These are phyloP conservation scores for Saturnispora mendoncae DNA, from an alignment of 805 yeast genomes.

Conservation along the genomic window DNA sequence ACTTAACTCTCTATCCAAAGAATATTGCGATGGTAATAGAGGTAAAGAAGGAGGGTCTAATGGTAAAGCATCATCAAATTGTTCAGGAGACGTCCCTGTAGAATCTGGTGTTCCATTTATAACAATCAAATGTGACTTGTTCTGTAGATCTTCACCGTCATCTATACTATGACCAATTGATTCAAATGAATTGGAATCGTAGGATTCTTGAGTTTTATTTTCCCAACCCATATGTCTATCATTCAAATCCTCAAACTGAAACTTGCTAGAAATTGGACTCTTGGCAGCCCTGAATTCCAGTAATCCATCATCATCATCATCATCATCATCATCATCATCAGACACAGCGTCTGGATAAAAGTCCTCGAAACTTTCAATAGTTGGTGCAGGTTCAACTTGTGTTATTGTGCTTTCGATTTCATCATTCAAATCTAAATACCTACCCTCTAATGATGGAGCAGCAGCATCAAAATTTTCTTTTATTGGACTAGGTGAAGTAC, in stretches of 20 bases:
- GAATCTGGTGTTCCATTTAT: slow-evolving; percentile 9
- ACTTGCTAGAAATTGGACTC: slow-evolving; percentile 3
- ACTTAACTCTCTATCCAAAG: background rate
- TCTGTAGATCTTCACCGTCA: background rate
- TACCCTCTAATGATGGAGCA: background rate
- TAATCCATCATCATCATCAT: slow-evolving; percentile 7
- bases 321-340: slow-evolving; percentile 5
- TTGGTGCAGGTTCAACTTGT: background rate
- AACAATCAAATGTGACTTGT: slow-evolving; percentile 6
- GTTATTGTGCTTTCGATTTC: slow-evolving; percentile 13
- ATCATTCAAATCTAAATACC: slow-evolving; percentile 12
- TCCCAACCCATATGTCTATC: slow-evolving; percentile 2
- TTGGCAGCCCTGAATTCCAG: slow-evolving; percentile 12
- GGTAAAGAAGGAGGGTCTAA: slow-evolving; percentile 2
- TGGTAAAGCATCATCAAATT: background rate
- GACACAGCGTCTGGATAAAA: slow-evolving; percentile 11
- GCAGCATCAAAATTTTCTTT: too few relatives aligned
- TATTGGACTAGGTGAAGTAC: background rate
- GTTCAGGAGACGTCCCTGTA: background rate
- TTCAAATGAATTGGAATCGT: background rate
- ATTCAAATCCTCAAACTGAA: background rate
- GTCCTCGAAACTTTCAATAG: slow-evolving; percentile 7
- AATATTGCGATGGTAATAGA: background rate
- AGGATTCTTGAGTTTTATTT: slow-evolving; percentile 6
- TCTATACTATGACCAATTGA: background rate